Conservation (phyloP, 169 alveolate species). For the Plasmodium ovale region DNA sequence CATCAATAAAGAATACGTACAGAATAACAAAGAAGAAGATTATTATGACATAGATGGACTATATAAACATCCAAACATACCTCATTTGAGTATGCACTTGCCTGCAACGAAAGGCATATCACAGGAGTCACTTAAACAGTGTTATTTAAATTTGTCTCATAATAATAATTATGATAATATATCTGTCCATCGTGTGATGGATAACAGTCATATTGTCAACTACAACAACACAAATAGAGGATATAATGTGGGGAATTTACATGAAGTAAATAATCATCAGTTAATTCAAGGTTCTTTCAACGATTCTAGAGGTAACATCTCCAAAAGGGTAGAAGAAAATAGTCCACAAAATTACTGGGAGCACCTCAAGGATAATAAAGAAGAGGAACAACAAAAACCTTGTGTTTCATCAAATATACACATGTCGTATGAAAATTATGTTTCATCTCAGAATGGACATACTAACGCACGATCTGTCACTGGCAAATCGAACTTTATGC, state of each 20-base stretch:
- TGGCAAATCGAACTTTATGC: constrained; percentile 28
- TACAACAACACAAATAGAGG: background rate
- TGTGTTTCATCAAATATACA: constrained; percentile 41
- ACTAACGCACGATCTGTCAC: constrained; percentile 9
- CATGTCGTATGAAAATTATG: constrained; percentile 38
- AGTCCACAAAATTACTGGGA: background rate
- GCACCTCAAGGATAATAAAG: constrained; percentile 10
- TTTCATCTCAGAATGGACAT: constrained; percentile 21
- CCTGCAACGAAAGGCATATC: constrained; percentile 13
- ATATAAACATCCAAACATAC: constrained; percentile 3
- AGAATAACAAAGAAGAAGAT: constrained; percentile 14
- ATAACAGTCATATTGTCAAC: constrained; percentile 1
- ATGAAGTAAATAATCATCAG: constrained; percentile 4
- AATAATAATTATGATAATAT: constrained; percentile 7
- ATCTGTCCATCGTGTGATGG: background rate
- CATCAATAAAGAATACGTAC: background rate
- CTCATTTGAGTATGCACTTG: constrained; percentile 51
- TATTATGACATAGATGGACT: constrained; percentile 21
- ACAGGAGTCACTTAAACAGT: constrained; percentile 14
- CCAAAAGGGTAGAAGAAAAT: background rate
- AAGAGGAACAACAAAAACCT: constrained; percentile 5
- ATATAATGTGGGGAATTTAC: constrained; percentile 17
- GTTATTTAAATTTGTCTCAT: constrained; percentile 1
- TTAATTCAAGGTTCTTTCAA: constrained; percentile 25
- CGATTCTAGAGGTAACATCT: background rate